Evolutionary conservation across 768 basidiomycete genomes (phyloP).

Genomic region (Mycena crocata): DNA sequence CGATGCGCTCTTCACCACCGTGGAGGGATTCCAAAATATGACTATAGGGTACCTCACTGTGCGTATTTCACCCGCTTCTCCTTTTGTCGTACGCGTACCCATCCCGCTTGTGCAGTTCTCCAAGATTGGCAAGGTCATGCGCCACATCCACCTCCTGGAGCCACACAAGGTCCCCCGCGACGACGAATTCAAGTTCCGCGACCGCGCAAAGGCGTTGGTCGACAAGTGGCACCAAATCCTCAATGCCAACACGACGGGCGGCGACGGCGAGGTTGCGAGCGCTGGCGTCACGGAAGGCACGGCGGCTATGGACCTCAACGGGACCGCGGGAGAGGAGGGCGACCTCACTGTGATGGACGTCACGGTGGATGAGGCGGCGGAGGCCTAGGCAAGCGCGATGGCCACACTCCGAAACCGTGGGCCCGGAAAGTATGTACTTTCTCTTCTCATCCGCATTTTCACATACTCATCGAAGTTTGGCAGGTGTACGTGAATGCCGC

Average conservation of each 20-base stretch:
- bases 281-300: constrained; percentile 42
- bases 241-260: constrained; percentile 43
- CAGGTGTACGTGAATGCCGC: no score
- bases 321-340: constrained; percentile 21
- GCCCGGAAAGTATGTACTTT: no score
- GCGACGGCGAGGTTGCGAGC: no score
- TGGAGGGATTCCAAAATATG: constrained; percentile 82
- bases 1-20: constrained; percentile 77
- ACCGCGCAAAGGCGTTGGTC: constrained; percentile 76
- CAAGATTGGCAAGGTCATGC: constrained; percentile 90
- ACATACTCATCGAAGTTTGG: no score
- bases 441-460: no score
- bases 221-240: constrained; percentile 75
- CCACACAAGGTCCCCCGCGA: constrained; percentile 73
- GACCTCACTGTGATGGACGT: constrained; percentile 3
- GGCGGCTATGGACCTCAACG: constrained; percentile 50
- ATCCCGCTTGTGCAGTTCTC: constrained; percentile 65
- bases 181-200: constrained; percentile 71
- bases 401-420: no score
- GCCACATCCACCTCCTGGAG: constrained; percentile 75
- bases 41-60: constrained; percentile 78
- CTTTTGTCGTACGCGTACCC: constrained; percentile 19
- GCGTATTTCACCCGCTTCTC: constrained; percentile 31
- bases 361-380: constrained; percentile 10
- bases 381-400: no score